Conservation (phyloP, 23 red algal species). For the Gracilariopsis chorda region DNA sequence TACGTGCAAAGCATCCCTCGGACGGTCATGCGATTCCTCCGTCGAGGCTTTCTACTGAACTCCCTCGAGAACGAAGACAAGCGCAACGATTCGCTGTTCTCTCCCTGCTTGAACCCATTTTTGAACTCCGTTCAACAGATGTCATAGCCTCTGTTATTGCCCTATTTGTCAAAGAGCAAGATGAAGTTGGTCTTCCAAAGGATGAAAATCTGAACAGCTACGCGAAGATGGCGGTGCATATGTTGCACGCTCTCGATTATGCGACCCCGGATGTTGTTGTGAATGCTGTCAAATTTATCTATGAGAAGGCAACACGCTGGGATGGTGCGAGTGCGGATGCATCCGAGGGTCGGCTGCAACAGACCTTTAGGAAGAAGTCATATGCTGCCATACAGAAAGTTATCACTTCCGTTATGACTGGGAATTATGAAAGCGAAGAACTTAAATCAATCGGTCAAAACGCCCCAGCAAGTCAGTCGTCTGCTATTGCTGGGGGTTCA, state of each 20-base stretch:
- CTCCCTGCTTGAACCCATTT: constrained; percentile 50
- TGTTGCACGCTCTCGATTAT: constrained; percentile 62
- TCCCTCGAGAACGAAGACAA: constrained; percentile 62
- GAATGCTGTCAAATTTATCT: constrained; percentile 18
- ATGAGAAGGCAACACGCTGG: constrained; percentile 46
- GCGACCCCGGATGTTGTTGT: constrained; percentile 54
- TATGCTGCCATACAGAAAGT: neutral
- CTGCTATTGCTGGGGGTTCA: constrained; percentile 49
- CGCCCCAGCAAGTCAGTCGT: neutral
- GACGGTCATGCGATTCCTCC: neutral
- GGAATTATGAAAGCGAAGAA: neutral
- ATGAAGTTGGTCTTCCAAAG: constrained; percentile 3
- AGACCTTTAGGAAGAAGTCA: neutral
- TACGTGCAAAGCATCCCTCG: neutral
- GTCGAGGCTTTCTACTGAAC: constrained; percentile 40
- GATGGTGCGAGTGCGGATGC: constrained; percentile 5
- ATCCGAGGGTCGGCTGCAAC: constrained; percentile 22
- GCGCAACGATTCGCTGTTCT: constrained; percentile 52
- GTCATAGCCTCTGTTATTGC: constrained; percentile 48
- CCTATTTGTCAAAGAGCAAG: constrained; percentile 27
- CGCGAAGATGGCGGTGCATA: constrained; percentile 42
- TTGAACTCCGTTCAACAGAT: constrained; percentile 54
- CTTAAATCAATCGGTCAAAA: constrained; percentile 26
- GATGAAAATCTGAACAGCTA: neutral
- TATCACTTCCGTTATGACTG: neutral